These are phyloP conservation scores for Macadamia integrifolia DNA, from an alignment of 164 flowering plant genomes.

Conservation along the genomic window DNA sequence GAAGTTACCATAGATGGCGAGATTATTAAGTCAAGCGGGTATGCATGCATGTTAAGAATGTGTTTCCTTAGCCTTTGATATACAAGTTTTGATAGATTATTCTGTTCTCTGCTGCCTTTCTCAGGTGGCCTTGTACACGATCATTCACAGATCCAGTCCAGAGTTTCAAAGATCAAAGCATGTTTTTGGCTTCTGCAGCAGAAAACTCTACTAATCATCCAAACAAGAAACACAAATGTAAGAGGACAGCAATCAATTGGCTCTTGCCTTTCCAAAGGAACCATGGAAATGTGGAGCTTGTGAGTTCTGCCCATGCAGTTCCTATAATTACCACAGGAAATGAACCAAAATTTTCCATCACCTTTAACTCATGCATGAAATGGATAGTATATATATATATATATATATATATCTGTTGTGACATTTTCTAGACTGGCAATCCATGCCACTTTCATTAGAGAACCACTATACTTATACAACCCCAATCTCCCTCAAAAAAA, in stretches of 20 bases:
- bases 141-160: constrained; percentile 43
- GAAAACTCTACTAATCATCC: constrained; percentile 24
- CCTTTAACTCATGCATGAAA: not conserved
- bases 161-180: constrained; percentile 34
- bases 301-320: not conserved
- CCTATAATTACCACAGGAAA: not conserved
- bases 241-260: constrained; percentile 22
- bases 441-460: too few species aligned
- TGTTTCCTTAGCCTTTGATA: not conserved
- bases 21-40: constrained; percentile 57
- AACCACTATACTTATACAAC: too few species aligned
- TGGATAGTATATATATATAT: not conserved
- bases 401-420: too few species aligned
- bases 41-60: constrained; percentile 2
- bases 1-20: constrained; percentile 32
- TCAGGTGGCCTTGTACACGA: constrained; percentile 47
- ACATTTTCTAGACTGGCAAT: too few species aligned
- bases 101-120: not conserved
- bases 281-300: not conserved
- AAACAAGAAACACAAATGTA: constrained; percentile 25
- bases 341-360: not conserved
- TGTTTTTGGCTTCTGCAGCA: constrained; percentile 20
- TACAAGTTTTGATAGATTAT: constrained; percentile 1
- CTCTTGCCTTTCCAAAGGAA: not conserved
- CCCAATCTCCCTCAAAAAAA: too few species aligned